phyloP scores from a whole-genome alignment of 352 stramenopile species.

The Globisporangium barbulae region DNA sequence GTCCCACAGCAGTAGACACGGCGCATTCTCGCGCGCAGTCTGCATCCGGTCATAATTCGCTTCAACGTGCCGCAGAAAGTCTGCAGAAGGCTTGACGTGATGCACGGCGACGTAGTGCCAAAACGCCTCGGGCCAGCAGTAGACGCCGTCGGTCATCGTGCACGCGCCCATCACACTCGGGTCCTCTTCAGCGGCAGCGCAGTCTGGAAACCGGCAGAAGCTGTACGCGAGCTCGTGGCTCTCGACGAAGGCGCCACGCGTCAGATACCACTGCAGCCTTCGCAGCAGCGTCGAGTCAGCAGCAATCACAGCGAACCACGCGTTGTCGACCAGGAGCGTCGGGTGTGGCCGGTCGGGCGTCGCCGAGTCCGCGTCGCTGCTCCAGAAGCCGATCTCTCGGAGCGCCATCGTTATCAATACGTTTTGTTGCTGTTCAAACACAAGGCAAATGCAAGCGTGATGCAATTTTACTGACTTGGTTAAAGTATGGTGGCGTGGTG shows the following conservation, averaged over 20 bases:
- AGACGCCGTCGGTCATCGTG: slow-evolving; percentile 72
- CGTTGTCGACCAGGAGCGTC: slow-evolving; percentile 41
- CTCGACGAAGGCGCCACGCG: slow-evolving; percentile 54
- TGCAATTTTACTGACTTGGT: too few species aligned
- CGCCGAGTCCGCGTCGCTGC: slow-evolving; percentile 11
- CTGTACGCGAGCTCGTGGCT: slow-evolving; percentile 82
- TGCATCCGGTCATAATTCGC: slow-evolving; percentile 28
- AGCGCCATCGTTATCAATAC: slow-evolving; percentile 17
- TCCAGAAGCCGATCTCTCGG: slow-evolving; percentile 54
- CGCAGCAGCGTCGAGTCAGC: slow-evolving; percentile 18
- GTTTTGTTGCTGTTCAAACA: slow-evolving; percentile 15
- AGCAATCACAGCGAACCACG: slow-evolving; percentile 34
- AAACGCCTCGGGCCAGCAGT: slow-evolving; percentile 76
- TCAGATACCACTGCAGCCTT: slow-evolving; percentile 57
- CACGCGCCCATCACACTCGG: slow-evolving; percentile 65
- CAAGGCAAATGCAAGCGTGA: too few species aligned
- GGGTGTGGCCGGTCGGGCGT: slow-evolving; percentile 42
- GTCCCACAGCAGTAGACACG: slow-evolving; percentile 58
- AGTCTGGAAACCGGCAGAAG: slow-evolving; percentile 67
- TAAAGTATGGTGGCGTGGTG: too few species aligned
- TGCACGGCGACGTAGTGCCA: slow-evolving; percentile 70
- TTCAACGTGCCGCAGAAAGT: slow-evolving; percentile 57
- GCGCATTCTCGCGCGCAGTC: slow-evolving; percentile 20
- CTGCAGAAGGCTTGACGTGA: slow-evolving; percentile 54
- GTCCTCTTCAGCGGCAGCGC: slow-evolving; percentile 27